Conservation (phyloP, 805 yeast species). For the Monosporozyma solicola region DNA sequence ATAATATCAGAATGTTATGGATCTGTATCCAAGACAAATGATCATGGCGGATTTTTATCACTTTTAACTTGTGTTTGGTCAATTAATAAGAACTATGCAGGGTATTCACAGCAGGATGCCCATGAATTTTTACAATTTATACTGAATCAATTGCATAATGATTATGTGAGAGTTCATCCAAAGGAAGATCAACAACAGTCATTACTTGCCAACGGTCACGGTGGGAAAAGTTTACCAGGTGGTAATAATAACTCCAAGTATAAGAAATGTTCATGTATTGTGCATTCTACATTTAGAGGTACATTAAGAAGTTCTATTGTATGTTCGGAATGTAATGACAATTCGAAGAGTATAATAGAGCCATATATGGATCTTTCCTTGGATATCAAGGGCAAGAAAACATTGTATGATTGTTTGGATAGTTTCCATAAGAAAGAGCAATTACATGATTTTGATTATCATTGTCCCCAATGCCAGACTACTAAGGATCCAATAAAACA, state of each 20-base stretch:
- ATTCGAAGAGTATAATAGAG: slow-evolving; percentile 62
- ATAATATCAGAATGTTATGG: slow-evolving; percentile 71
- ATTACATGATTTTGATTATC: slow-evolving; percentile 58
- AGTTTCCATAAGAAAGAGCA: slow-evolving; percentile 72
- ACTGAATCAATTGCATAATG: slow-evolving; percentile 69
- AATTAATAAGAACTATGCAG: slow-evolving; percentile 76
- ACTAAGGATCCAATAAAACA: slow-evolving; percentile 63
- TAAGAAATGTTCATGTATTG: slow-evolving; percentile 57
- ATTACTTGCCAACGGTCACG: background rate
- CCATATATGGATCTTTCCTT: slow-evolving; percentile 86
- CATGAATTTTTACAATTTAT: slow-evolving; percentile 96
- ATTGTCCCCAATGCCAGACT: slow-evolving; percentile 57
- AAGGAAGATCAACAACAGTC: slow-evolving; percentile 8
- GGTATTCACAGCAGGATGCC: slow-evolving; percentile 96
- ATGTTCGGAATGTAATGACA: slow-evolving; percentile 59
- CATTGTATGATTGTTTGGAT: slow-evolving; percentile 55
- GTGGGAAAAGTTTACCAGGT: background rate
- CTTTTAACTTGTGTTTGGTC: slow-evolving; percentile 83
- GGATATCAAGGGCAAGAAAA: slow-evolving; percentile 46
- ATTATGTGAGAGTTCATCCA: slow-evolving; percentile 16
- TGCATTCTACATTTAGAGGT: slow-evolving; percentile 80
- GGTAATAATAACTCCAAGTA: background rate
- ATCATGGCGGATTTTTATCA: slow-evolving; percentile 72
- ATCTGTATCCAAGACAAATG: slow-evolving; percentile 18
- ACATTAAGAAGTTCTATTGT: slow-evolving; percentile 68